phyloP scores from a whole-genome alignment of 257 asterid species.

The Ligustrum vulgare region DNA sequence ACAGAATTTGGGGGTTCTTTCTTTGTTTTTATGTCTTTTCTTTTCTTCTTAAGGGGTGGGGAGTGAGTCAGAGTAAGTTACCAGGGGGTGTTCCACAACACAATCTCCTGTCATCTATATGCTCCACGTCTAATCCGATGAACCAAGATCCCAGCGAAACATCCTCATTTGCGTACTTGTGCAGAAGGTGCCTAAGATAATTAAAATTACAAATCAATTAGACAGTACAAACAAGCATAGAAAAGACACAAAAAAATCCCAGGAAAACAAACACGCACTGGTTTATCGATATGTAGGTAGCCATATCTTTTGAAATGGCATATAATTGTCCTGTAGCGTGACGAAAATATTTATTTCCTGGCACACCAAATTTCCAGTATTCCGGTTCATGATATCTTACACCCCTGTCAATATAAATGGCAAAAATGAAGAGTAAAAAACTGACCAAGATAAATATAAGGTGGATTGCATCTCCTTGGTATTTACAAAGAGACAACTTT shows the following conservation, averaged over 20 bases:
- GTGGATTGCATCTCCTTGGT: neutral
- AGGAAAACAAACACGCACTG: slow-evolving; percentile 26
- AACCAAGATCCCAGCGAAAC: slow-evolving; percentile 56
- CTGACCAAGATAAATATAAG: neutral
- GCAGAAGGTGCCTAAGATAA: slow-evolving; percentile 38
- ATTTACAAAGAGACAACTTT: neutral
- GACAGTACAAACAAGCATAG: neutral
- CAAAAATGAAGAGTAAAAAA: neutral
- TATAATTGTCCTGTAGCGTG: slow-evolving; percentile 56
- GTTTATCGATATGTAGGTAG: slow-evolving; percentile 41
- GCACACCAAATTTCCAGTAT: slow-evolving; percentile 53
- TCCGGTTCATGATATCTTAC: slow-evolving; percentile 57
- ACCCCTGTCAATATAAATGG: slow-evolving; percentile 34
- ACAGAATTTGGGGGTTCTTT: neutral
- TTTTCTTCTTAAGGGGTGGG: neutral
- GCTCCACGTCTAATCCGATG: slow-evolving; percentile 47
- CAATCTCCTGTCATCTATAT: slow-evolving; percentile 48
- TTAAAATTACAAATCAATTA: neutral
- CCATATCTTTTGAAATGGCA: slow-evolving; percentile 51
- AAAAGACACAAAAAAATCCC: neutral
- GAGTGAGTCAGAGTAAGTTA: neutral
- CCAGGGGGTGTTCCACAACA: slow-evolving; percentile 41
- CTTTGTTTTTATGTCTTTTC: too few relatives aligned
- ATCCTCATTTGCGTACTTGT: slow-evolving; percentile 49
- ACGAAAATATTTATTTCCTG: slow-evolving; percentile 48